phyloP scores from a whole-genome alignment of 169 alveolate species.

The Plasmodium cynomolgi region DNA sequence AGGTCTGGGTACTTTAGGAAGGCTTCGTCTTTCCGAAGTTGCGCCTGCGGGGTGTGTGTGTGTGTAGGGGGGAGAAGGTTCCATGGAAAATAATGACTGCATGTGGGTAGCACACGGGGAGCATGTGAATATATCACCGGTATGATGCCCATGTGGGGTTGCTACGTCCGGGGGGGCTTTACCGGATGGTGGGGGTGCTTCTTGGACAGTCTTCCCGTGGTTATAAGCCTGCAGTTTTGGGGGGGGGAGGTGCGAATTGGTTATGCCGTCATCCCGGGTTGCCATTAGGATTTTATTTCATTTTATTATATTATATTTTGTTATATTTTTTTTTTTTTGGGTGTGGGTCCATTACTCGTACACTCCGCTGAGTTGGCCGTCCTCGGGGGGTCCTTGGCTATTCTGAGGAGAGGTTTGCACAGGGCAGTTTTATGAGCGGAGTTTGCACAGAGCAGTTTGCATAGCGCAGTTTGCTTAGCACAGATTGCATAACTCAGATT shows the following conservation, averaged over 20 bases:
- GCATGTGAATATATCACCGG: neutral
- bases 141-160: neutral
- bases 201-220: slow-evolving; percentile 19
- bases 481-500: neutral
- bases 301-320: too few species aligned
- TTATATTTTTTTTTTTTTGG: too few species aligned
- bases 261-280: neutral
- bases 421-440: too few species aligned
- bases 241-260: neutral
- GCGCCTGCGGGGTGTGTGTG: slow-evolving; percentile 2
- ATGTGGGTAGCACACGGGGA: neutral
- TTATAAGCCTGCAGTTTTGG: slow-evolving; percentile 32
- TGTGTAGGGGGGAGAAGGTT: neutral
- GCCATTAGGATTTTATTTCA: neutral
- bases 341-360: slow-evolving; percentile 20
- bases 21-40: slow-evolving; percentile 16
- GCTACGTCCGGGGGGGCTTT: neutral
- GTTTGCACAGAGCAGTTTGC: neutral
- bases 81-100: neutral
- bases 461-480: neutral
- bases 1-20: slow-evolving; percentile 17
- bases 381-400: neutral
- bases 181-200: slow-evolving; percentile 54
- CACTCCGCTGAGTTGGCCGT: slow-evolving; percentile 25
- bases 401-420: neutral